phyloP scores from a whole-genome alignment of 139 green algal species.

The Volvox africanus region DNA sequence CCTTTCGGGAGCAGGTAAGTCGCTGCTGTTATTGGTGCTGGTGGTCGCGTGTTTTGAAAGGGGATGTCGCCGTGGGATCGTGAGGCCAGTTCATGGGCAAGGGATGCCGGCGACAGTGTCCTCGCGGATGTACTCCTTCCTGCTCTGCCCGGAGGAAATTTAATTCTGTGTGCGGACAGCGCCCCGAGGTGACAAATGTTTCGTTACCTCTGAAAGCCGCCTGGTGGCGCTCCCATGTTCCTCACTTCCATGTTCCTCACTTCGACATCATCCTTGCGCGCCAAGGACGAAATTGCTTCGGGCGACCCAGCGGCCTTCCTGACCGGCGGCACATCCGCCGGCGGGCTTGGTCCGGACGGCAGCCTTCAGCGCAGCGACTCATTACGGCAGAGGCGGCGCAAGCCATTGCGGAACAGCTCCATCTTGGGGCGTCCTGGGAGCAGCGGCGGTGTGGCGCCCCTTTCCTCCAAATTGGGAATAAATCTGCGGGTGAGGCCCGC shows the following conservation, averaged over 20 bases:
- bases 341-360: neutral
- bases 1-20: slow-evolving; percentile 65
- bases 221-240: too few relatives aligned
- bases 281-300: slow-evolving; percentile 25
- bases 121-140: too few relatives aligned
- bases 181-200: too few relatives aligned
- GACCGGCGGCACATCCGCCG: neutral
- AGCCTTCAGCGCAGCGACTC: slow-evolving; percentile 30
- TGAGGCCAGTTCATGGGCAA: too few relatives aligned
- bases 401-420: slow-evolving; percentile 37
- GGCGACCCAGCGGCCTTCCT: slow-evolving; percentile 29
- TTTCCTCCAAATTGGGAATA: neutral
- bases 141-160: too few relatives aligned
- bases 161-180: too few relatives aligned
- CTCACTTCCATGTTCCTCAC: too few relatives aligned
- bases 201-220: too few relatives aligned
- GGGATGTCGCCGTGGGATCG: too few relatives aligned
- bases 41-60: neutral
- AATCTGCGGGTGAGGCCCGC: slow-evolving; percentile 17
- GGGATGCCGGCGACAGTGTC: too few relatives aligned
- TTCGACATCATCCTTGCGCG: too few relatives aligned
- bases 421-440: slow-evolving; percentile 24
- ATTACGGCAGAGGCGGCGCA: slow-evolving; percentile 29
- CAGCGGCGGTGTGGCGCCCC: slow-evolving; percentile 18
- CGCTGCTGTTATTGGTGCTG: neutral